A percentile compares a stretch with the other conserved stretches of the same genome.
phyloP scores from a whole-genome alignment of 805 yeast genomes.

The Candida berthetii region DNA sequence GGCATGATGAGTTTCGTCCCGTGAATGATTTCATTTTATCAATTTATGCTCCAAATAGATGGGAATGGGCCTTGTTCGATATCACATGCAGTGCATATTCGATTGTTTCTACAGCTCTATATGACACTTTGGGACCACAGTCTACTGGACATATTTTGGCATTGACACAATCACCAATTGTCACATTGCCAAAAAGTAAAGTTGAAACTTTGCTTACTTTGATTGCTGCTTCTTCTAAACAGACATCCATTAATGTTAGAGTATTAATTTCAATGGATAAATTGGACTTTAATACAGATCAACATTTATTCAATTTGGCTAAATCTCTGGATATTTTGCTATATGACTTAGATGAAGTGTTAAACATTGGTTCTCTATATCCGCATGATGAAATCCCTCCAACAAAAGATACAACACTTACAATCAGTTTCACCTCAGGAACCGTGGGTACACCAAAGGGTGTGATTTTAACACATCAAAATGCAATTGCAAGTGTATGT shows the following conservation, averaged over 20 bases:
- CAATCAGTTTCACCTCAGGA: slow-evolving; percentile 57
- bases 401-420: slow-evolving; percentile 36
- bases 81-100: slow-evolving; percentile 51
- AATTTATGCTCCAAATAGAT: slow-evolving; percentile 44
- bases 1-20: slow-evolving; percentile 15
- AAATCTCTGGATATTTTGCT: slow-evolving; percentile 4
- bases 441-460: slow-evolving; percentile 64
- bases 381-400: slow-evolving; percentile 15
- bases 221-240: no score
- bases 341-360: slow-evolving; percentile 21
- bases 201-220: neutral
- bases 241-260: no score
- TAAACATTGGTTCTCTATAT: slow-evolving; percentile 24
- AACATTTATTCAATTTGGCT: slow-evolving; percentile 14
- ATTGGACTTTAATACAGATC: slow-evolving; percentile 25
- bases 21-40: slow-evolving; percentile 38
- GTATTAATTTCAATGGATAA: slow-evolving; percentile 38
- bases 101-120: slow-evolving; percentile 38
- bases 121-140: slow-evolving; percentile 46
- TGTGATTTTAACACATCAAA: slow-evolving; percentile 40
- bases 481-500: slow-evolving; percentile 32
- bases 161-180: slow-evolving; percentile 48
- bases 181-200: slow-evolving; percentile 25
- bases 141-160: slow-evolving; percentile 53
- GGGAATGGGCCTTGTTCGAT: slow-evolving; percentile 62